Percentiles rank a stretch among this genome's conserved stretches.
phyloP scores from a whole-genome alignment of 306 rosid species.

The Casuarina cunninghamiana region DNA sequence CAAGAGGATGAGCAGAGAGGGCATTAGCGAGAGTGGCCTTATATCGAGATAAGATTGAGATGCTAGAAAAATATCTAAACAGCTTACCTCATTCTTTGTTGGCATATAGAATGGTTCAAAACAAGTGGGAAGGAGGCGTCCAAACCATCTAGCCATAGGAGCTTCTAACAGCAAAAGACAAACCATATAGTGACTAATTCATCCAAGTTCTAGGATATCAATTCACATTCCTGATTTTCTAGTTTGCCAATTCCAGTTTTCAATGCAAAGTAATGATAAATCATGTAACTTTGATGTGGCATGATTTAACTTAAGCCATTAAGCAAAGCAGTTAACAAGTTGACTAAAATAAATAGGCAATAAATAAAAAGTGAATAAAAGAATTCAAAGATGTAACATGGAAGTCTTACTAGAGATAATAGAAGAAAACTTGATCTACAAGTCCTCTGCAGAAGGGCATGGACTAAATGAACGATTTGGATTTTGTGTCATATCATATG shows the following conservation, averaged over 20 bases:
- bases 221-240: not conserved
- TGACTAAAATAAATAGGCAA: not conserved
- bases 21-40: not conserved
- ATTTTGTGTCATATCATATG: not conserved
- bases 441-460: not conserved
- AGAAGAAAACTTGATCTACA: not conserved
- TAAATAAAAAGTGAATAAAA: not conserved
- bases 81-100: conserved; percentile 78
- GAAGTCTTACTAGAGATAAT: not conserved
- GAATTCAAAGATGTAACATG: not conserved
- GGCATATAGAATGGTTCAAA: conserved; percentile 99
- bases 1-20: conserved; percentile 23
- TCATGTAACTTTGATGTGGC: not conserved
- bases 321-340: too few relatives aligned
- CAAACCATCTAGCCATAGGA: conserved; percentile 83
- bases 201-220: conserved; percentile 15
- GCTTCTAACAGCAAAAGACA: conserved; percentile 82
- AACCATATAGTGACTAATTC: too few relatives aligned
- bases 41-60: not conserved
- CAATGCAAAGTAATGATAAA: not conserved
- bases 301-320: not conserved
- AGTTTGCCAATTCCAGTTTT: not conserved
- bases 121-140: conserved; percentile 98
- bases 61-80: not conserved
- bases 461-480: not conserved